Percentiles rank a stretch among this genome's conserved stretches.
phyloP scores from a whole-genome alignment of 169 alveolate species.

The Neospora caninum region DNA sequence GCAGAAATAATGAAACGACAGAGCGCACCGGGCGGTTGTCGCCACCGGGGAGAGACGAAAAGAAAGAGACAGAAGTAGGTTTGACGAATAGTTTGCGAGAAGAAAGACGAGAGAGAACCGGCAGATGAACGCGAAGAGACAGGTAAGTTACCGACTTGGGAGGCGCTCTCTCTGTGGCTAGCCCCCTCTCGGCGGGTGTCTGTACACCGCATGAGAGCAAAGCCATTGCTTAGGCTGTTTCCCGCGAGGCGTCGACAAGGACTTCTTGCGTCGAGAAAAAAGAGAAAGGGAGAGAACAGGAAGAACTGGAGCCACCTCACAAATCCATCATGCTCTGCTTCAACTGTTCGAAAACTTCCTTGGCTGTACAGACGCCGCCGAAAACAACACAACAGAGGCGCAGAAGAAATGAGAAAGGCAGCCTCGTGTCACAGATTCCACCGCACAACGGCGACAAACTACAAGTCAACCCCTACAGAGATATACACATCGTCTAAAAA shows the following conservation, averaged over 20 bases:
- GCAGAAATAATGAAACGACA: not conserved
- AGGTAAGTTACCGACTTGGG: not conserved
- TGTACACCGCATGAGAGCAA: too few relatives aligned
- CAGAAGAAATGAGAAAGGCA: not conserved
- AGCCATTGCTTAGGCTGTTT: too few relatives aligned
- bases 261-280: too few relatives aligned
- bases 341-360: constrained; percentile 15
- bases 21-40: too few relatives aligned
- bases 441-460: too few relatives aligned
- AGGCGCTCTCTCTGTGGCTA: not conserved
- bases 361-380: not conserved
- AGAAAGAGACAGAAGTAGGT: not conserved
- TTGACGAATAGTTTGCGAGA: not conserved
- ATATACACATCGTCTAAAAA: too few relatives aligned
- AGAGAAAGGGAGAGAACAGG: too few relatives aligned
- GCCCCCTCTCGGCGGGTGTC: too few relatives aligned
- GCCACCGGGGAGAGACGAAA: too few relatives aligned
- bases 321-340: not conserved
- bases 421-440: not conserved
- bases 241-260: too few relatives aligned
- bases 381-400: not conserved
- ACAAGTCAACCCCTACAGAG: too few relatives aligned
- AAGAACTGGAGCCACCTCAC: not conserved
- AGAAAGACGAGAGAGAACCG: not conserved
- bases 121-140: too few relatives aligned